A percentile compares a stretch with the other conserved stretches of the same genome.
phyloP scores from a whole-genome alignment of 495 filamentous ascomycete species.

The Cercophora sp. region DNA sequence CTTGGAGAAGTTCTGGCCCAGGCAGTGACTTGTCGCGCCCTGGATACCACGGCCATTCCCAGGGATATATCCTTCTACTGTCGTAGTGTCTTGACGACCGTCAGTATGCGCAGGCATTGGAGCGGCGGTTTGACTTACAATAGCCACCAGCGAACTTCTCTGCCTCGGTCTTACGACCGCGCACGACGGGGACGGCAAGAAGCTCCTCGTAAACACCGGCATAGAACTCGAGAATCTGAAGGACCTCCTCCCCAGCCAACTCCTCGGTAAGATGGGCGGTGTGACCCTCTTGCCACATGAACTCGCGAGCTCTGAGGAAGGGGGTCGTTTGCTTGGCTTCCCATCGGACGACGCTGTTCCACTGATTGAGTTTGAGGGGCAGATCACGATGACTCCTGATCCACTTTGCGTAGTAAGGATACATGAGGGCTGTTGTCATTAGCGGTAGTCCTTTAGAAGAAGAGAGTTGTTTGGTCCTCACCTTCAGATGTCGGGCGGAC shows the following conservation, averaged over 20 bases:
- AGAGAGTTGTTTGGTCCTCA: too few relatives aligned
- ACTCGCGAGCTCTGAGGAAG: conserved; percentile 88
- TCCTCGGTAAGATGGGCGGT: conserved; percentile 85
- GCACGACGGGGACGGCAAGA: conserved; percentile 88
- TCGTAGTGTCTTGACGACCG: conserved; percentile 81
- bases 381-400: conserved; percentile 92
- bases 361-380: conserved; percentile 89
- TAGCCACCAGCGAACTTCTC: conserved; percentile 96
- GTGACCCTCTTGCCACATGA: conserved; percentile 98
- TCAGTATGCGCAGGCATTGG: too few relatives aligned
- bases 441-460: neutral
- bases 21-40: conserved; percentile 86
- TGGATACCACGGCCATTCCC: conserved; percentile 94
- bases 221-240: conserved; percentile 91
- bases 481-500: conserved; percentile 94
- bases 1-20: conserved; percentile 95
- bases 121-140: conserved; percentile 43
- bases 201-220: conserved; percentile 86
- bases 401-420: conserved; percentile 97
- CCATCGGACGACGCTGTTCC: conserved; percentile 97
- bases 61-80: conserved; percentile 92
- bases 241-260: conserved; percentile 74
- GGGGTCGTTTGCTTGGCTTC: conserved; percentile 97
- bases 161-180: conserved; percentile 62
- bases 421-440: conserved; percentile 45